These are phyloP conservation scores for Solanum commersonii DNA, from an alignment of 257 asterid genomes.

Conservation along the genomic window DNA sequence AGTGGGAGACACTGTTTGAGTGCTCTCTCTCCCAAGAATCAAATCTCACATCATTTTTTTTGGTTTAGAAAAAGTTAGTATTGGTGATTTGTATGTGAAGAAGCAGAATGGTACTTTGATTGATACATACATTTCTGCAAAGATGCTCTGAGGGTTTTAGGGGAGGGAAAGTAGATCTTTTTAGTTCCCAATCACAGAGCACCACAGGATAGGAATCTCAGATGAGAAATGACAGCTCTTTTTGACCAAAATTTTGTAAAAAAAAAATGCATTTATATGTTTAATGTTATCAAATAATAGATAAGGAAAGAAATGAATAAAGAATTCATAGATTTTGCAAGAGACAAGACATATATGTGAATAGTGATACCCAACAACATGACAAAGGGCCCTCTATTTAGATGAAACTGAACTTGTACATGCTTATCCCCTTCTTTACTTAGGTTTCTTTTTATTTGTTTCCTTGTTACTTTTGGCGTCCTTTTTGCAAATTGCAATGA, in stretches of 20 bases:
- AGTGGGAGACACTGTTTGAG: slow-evolving; percentile 11
- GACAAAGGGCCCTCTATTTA: slow-evolving; percentile 24
- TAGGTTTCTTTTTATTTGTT: background rate
- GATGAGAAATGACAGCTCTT: slow-evolving; percentile 52
- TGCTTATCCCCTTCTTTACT: slow-evolving; percentile 13
- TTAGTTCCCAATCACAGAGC: slow-evolving; percentile 56
- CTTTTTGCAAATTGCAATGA: background rate
- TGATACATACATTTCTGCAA: slow-evolving; percentile 17
- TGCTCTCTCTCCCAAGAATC: background rate
- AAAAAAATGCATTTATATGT: background rate
- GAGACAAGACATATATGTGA: slow-evolving; percentile 10
- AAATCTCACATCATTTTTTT: background rate
- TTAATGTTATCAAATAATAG: slow-evolving; percentile 12
- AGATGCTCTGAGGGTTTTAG: slow-evolving; percentile 57
- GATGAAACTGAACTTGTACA: slow-evolving; percentile 15
- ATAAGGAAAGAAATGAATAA: slow-evolving; percentile 15
- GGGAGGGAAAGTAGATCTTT: slow-evolving; percentile 46
- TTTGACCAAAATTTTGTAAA: slow-evolving; percentile 19
- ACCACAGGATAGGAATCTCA: slow-evolving; percentile 84
- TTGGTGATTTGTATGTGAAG: slow-evolving; percentile 12
- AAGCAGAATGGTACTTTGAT: background rate
- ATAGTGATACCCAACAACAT: slow-evolving; percentile 22
- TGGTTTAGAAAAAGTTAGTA: background rate
- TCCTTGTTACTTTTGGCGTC: background rate
- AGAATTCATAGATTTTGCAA: slow-evolving; percentile 8